phyloP scores from a whole-genome alignment of 805 yeast species.

The Geotrichum ghanense region DNA sequence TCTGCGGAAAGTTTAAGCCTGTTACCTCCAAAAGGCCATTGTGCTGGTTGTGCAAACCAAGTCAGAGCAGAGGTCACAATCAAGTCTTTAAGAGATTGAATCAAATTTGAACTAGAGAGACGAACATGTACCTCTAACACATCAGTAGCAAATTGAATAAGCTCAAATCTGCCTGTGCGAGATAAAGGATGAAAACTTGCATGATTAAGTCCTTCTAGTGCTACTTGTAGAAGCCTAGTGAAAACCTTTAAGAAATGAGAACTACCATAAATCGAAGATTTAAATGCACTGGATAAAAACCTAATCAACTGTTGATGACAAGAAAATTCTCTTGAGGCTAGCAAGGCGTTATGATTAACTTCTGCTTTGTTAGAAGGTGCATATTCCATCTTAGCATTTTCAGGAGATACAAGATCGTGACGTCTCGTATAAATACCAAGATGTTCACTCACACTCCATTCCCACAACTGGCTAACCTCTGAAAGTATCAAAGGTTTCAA shows the following conservation, averaged over 20 bases:
- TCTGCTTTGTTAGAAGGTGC: constrained; percentile 64
- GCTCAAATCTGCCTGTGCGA: constrained; percentile 60
- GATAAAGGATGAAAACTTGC: constrained; percentile 83
- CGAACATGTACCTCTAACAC: constrained; percentile 45
- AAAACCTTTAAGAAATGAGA: constrained; percentile 58
- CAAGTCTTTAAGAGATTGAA: constrained; percentile 34
- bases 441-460: constrained; percentile 42
- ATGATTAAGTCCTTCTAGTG: constrained; percentile 38
- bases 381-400: constrained; percentile 72
- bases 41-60: constrained; percentile 59
- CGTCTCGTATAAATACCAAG: constrained; percentile 54
- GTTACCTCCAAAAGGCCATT: constrained; percentile 82
- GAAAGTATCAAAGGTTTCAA: constrained; percentile 50
- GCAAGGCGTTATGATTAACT: constrained; percentile 40
- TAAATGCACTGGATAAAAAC: constrained; percentile 64
- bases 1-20: constrained; percentile 61
- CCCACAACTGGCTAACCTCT: constrained; percentile 63
- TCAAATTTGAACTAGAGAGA: constrained; percentile 34
- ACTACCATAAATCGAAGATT: constrained; percentile 65
- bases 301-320: constrained; percentile 63
- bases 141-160: constrained; percentile 57
- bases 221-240: constrained; percentile 36
- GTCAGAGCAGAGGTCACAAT: constrained; percentile 58
- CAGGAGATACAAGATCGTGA: constrained; percentile 47
- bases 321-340: constrained; percentile 38